Evolutionary conservation across 2,329 filamentous ascomycete species (phyloP).

Genomic region (Fusarium vanettenii): DNA sequence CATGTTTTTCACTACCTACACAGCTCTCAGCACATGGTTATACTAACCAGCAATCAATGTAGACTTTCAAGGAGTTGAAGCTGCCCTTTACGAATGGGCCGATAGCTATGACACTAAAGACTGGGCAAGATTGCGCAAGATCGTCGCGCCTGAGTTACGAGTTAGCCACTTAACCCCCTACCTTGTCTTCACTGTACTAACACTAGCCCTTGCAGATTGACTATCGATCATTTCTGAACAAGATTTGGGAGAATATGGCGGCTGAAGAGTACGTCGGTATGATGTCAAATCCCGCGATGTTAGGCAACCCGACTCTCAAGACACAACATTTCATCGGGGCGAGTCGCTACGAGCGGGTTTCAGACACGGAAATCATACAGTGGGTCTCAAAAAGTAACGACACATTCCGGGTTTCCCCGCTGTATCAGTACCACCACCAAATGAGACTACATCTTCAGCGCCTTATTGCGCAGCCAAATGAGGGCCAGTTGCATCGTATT

Average conservation of each 20-base stretch:
- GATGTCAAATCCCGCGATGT: background rate
- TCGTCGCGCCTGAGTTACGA: background rate
- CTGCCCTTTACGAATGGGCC: background rate
- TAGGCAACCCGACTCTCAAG: background rate
- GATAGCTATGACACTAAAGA: slow-evolving; percentile 14
- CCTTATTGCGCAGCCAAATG: too few relatives aligned
- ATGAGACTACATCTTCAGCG: too few relatives aligned
- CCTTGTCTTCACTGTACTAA: background rate
- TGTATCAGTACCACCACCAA: too few relatives aligned
- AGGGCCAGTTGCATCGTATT: too few relatives aligned
- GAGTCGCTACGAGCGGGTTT: background rate
- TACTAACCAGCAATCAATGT: background rate
- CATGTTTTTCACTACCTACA: background rate
- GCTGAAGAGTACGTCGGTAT: background rate
- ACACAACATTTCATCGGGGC: background rate
- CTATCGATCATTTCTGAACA: background rate
- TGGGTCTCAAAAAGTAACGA: too few relatives aligned
- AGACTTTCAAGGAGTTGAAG: background rate
- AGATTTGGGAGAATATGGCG: background rate
- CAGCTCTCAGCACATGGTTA: background rate
- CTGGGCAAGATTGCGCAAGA: slow-evolving; percentile 3
- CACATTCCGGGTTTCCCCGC: too few relatives aligned
- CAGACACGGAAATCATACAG: background rate
- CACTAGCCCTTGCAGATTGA: background rate
- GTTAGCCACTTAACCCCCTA: background rate